Evolutionary conservation across 148 eudicot species (phyloP), one percentile per base, ranked within the genome.

Genomic region (Spergularia bocconei): DNA sequence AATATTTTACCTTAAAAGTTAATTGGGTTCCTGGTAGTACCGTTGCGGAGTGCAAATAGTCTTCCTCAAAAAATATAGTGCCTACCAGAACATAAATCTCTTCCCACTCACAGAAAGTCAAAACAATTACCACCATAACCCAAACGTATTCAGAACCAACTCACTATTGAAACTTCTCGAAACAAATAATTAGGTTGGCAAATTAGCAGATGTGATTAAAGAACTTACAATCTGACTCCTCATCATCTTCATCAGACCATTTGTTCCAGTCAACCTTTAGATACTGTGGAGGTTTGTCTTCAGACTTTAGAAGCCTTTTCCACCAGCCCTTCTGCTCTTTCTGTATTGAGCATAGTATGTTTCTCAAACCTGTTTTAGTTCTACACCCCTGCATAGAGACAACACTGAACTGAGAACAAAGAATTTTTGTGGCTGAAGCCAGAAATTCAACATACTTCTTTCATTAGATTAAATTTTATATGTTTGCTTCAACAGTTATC

Each of bases 231-330:
- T 71, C 85, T 15, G 86, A 86, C 67, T 89, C 98, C 80, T 89
- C 93, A 64, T 90, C 96, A 65, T 91, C 96, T 81, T 93, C 96
- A 76, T 93, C 98, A 63, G 87, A 83, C 96, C 96, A 93, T 79
- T 86, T 91, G 86, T 89, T 86, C 98, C 98, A 93, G 71, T 93
- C 98, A 77, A 91, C 96, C 80, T 93, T 93, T 57, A 93, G 79
- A 79, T 82, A 89, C 13, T 91, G 90, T 19, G 98, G 84, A 80
- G 98, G 91, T 76, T 91, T 93, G 57, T 78, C 98, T 82, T 92
- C 96, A 21, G 93, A 77, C 79, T 87, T 91, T 73, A 93, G 74
- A 23, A 93, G 81, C 71, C 93, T 86, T 81, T 84, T 81, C 98
- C 98, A 93, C 98, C 98, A 93, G 13, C 87, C 91, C 61, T 84